phyloP scores from a whole-genome alignment of 2,329 filamentous ascomycete species.

The Epichloe uncinata region DNA sequence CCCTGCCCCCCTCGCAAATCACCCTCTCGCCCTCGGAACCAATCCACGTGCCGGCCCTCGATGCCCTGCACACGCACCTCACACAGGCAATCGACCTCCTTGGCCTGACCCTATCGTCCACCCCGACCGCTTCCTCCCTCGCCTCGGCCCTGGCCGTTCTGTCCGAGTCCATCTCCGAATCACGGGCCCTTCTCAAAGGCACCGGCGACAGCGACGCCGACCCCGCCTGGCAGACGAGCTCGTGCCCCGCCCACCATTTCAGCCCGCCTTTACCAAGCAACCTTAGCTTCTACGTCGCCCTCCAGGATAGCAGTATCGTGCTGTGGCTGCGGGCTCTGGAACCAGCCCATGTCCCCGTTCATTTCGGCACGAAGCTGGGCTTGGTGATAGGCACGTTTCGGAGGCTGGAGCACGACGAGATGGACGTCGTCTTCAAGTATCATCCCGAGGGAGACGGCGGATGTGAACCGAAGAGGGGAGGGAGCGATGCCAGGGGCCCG shows the following conservation, averaged over 20 bases:
- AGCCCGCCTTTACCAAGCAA: slow-evolving; percentile 35
- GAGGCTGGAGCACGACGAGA: slow-evolving; percentile 64
- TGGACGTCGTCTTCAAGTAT: slow-evolving; percentile 61
- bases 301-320: slow-evolving; percentile 58
- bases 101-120: slow-evolving; percentile 50
- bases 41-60: slow-evolving; percentile 55
- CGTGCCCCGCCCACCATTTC: slow-evolving; percentile 31
- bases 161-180: slow-evolving; percentile 38
- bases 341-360: slow-evolving; percentile 47
- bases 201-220: slow-evolving; percentile 23
- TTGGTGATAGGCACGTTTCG: slow-evolving; percentile 53
- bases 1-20: slow-evolving; percentile 41
- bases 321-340: slow-evolving; percentile 59
- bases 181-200: slow-evolving; percentile 44
- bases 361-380: slow-evolving; percentile 52
- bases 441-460: slow-evolving; percentile 19
- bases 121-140: slow-evolving; percentile 40
- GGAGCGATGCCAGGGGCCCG: slow-evolving; percentile 10
- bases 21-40: slow-evolving; percentile 34
- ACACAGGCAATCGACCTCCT: slow-evolving; percentile 76
- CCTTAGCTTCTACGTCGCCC: slow-evolving; percentile 60
- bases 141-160: slow-evolving; percentile 43
- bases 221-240: slow-evolving; percentile 30
- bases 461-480: slow-evolving; percentile 14
- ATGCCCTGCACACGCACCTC: slow-evolving; percentile 60